Conservation (phyloP, 2,329 filamentous ascomycete species). For the Colletotrichum melonis region DNA sequence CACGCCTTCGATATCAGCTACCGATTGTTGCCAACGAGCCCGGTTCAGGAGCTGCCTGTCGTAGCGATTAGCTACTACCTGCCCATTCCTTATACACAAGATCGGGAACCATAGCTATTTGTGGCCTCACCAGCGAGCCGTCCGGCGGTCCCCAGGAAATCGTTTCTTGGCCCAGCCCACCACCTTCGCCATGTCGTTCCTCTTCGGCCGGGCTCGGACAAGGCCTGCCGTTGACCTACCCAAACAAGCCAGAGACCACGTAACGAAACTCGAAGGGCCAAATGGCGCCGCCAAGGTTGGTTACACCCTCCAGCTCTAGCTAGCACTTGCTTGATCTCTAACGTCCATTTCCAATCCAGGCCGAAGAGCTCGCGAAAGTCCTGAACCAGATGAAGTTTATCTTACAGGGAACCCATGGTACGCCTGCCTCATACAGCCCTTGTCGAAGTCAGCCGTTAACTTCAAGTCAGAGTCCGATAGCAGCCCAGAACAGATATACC, state of each 20-base stretch:
- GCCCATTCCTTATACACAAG: background rate
- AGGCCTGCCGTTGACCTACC: slow-evolving; percentile 65
- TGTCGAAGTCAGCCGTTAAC: slow-evolving; percentile 24
- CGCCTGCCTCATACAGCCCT: background rate
- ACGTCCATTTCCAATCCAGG: slow-evolving; percentile 59
- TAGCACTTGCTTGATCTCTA: slow-evolving; percentile 34
- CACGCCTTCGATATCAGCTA: background rate
- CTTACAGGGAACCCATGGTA: slow-evolving; percentile 93
- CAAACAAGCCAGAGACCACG: slow-evolving; percentile 66
- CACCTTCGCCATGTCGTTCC: slow-evolving; percentile 60
- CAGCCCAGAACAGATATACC: slow-evolving; percentile 87
- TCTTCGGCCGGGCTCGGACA: slow-evolving; percentile 65
- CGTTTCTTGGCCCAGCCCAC: background rate
- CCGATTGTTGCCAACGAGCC: background rate
- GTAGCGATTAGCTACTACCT: background rate
- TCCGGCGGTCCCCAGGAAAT: background rate
- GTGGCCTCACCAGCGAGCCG: background rate
- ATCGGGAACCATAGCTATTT: background rate
- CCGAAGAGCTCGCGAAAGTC: slow-evolving; percentile 88
- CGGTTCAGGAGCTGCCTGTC: background rate
- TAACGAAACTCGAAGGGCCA: slow-evolving; percentile 63
- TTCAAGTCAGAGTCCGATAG: slow-evolving; percentile 78
- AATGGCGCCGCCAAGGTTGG: slow-evolving; percentile 60
- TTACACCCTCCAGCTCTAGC: slow-evolving; percentile 9
- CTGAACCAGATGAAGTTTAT: slow-evolving; percentile 92